A percentile compares a stretch with the other conserved stretches of the same genome.
These are phyloP conservation scores for Colletotrichum liaoningense DNA, from an alignment of 2,329 filamentous ascomycete genomes.

Conservation along the genomic window DNA sequence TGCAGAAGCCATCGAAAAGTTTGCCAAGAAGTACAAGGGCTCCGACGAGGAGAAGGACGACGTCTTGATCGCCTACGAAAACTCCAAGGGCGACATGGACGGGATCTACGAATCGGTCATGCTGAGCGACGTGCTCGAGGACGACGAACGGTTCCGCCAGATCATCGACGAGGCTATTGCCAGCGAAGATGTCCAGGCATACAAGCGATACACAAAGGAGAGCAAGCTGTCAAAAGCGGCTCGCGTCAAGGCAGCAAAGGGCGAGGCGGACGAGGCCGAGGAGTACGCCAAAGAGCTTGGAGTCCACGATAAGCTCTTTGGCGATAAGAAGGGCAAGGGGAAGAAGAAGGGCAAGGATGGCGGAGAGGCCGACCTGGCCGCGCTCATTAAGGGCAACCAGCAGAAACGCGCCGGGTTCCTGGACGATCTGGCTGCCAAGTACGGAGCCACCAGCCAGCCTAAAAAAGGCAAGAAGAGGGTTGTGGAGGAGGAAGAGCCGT, in stretches of 20 bases:
- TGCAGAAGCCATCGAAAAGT: constrained; percentile 77
- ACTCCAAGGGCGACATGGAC: constrained; percentile 80
- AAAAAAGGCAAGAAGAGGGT: constrained; percentile 67
- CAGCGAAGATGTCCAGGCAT: constrained; percentile 73
- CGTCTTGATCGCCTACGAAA: constrained; percentile 80
- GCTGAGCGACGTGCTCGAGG: constrained; percentile 83
- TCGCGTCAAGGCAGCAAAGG: constrained; percentile 70
- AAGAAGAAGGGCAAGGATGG: constrained; percentile 52
- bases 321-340: constrained; percentile 53
- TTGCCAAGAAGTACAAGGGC: constrained; percentile 83
- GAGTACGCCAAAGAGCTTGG: constrained; percentile 81
- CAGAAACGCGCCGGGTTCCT: constrained; percentile 74
- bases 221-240: constrained; percentile 71
- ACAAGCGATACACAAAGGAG: constrained; percentile 79
- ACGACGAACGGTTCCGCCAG: constrained; percentile 84
- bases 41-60: constrained; percentile 88
- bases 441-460: constrained; percentile 59
- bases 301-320: constrained; percentile 76
- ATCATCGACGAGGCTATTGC: constrained; percentile 87
- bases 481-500: constrained; percentile 72
- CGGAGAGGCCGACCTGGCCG: constrained; percentile 71
- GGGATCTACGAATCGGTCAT: constrained; percentile 85
- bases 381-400: constrained; percentile 80
- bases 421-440: constrained; percentile 82
- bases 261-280: constrained; percentile 79